These are phyloP conservation scores for Penicillium frequentans DNA, from an alignment of 2,329 filamentous ascomycete species.

Conservation along the genomic window DNA sequence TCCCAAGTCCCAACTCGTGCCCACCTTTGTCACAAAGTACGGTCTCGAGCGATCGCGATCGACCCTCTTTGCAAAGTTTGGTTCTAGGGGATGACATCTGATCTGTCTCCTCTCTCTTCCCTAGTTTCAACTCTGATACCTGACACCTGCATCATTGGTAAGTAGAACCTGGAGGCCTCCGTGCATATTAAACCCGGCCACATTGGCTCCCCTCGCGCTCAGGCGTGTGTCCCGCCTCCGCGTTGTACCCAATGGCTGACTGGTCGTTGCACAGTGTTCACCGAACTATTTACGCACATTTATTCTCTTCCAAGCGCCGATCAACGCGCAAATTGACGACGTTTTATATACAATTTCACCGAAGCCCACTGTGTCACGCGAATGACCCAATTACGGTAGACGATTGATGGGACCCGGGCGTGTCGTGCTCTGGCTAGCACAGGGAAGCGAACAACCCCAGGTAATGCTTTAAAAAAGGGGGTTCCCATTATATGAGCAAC, in stretches of 20 bases:
- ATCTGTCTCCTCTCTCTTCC: constrained; percentile 5
- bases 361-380: not conserved
- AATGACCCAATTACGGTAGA: constrained; percentile 22
- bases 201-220: constrained; percentile 18
- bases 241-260: constrained; percentile 23
- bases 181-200: constrained; percentile 18
- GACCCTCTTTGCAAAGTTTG: constrained; percentile 11
- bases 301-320: not conserved
- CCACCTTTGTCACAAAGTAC: constrained; percentile 6
- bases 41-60: constrained; percentile 17
- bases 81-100: constrained; percentile 18
- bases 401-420: constrained; percentile 17
- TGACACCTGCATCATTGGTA: constrained; percentile 9
- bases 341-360: not conserved
- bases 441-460: constrained; percentile 8
- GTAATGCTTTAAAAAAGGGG: constrained; percentile 16
- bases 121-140: constrained; percentile 1
- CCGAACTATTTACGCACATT: constrained; percentile 4
- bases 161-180: constrained; percentile 16
- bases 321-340: not conserved
- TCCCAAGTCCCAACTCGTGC: not conserved
- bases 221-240: constrained; percentile 20
- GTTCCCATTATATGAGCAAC: constrained; percentile 6
- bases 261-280: constrained; percentile 16
- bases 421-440: constrained; percentile 26